Base-by-base conservation (phyloP, 495 filamentous ascomycete species). In the Daldinia bambusicola region DNA sequence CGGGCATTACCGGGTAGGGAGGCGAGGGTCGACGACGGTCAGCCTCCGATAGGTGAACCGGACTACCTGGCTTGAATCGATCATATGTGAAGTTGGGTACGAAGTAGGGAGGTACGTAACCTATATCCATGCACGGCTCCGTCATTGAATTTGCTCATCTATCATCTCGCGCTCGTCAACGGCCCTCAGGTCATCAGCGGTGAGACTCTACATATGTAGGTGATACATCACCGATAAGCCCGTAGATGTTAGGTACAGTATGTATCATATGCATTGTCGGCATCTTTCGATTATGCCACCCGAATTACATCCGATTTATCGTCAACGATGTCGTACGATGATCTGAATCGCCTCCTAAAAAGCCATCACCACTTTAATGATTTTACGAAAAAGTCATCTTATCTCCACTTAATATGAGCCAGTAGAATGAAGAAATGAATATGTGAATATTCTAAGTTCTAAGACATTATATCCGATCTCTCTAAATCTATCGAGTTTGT, bases 11-110 rank as follows among this genome's bases (percentile, higher is more conserved):
- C 67, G 67, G 61, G 62, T 61, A 36, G 36, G 9, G 30, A 43
- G 6, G 40, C 30, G 32, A 56, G 37, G 51, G 36, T 64, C 18
- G 36, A 63, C 31, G 51, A 51, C 63, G 68, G 62, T 41, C 26
- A 58, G 12, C 10, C 62, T 58, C 68, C 63, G 68, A 71, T 66
- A 71, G 68, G 68, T 56, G 56, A 38, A 32, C 37, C 41, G 43
- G 14, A 20, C 26, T 26, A 1, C 14, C 14, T 52, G 16, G 22
- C 9, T 55, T 38, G 48, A 34, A 65, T 56, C 61, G 58, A 16
- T n/a, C 52, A 20, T 48, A 48, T 12, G 18, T 48, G n/a, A 12
- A 9, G 18, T 48, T 48, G 18, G 43, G 43, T 48, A 48, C 18
- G 26, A 26, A 26, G 26, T 26, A 26, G 26, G 26, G 1, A 26